Conservation (phyloP, 2,329 filamentous ascomycete genomes). For the Ascosphaera acerosa region DNA sequence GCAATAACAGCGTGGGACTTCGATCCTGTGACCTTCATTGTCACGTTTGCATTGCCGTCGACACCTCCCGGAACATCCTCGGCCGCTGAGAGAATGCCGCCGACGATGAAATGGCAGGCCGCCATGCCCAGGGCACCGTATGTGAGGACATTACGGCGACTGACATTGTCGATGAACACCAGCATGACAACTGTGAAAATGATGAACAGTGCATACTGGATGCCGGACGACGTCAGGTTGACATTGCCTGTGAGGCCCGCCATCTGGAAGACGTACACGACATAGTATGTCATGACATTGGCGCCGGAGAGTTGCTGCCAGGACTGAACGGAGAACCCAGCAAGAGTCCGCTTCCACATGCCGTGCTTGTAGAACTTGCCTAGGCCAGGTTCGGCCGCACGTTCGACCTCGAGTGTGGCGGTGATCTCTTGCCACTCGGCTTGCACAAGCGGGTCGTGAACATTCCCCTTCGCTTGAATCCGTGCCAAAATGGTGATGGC, state of each 20-base stretch:
- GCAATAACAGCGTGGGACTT: slow-evolving; percentile 37
- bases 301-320: slow-evolving; percentile 27
- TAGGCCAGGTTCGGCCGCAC: slow-evolving; percentile 16
- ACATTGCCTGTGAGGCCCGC: slow-evolving; percentile 13
- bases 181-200: slow-evolving; percentile 9
- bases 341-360: slow-evolving; percentile 33
- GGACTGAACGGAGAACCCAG: slow-evolving; percentile 30
- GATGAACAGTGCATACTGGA: slow-evolving; percentile 13
- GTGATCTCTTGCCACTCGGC: slow-evolving; percentile 34
- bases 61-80: slow-evolving; percentile 20
- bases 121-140: slow-evolving; percentile 6
- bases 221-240: slow-evolving; percentile 11
- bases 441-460: slow-evolving; percentile 20
- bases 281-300: slow-evolving; percentile 16
- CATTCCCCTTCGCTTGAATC: slow-evolving; percentile 29
- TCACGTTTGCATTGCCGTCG: slow-evolving; percentile 25
- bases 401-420: slow-evolving; percentile 17
- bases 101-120: slow-evolving; percentile 17
- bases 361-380: slow-evolving; percentile 24
- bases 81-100: slow-evolving; percentile 20
- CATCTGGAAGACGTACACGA: slow-evolving; percentile 18
- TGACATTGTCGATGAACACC: slow-evolving; percentile 7
- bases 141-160: slow-evolving; percentile 5
- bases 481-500: slow-evolving; percentile 26
- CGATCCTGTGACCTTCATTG: slow-evolving; percentile 26